phyloP scores from a whole-genome alignment of 1,139 yeast species.

The Waltiozyma sp. region DNA sequence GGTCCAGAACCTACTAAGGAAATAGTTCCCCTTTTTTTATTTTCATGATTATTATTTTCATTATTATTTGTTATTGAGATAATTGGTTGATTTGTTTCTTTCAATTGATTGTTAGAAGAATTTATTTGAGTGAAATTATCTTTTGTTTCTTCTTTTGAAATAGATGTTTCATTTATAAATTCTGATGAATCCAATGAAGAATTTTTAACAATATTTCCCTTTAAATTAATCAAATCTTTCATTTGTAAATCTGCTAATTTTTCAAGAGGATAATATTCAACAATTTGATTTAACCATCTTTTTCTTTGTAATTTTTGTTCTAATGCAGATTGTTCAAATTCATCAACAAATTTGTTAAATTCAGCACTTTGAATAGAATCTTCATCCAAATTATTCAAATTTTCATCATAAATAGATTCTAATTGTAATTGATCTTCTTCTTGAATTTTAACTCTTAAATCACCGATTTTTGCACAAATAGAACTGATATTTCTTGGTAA shows the following conservation, averaged over 20 bases:
- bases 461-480: constrained; percentile 61
- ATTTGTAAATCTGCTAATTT: constrained; percentile 48
- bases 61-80: too few relatives aligned
- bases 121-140: too few relatives aligned
- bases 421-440: constrained; percentile 30
- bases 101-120: neutral
- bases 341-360: constrained; percentile 53
- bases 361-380: constrained; percentile 52
- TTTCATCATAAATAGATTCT: constrained; percentile 6
- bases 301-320: constrained; percentile 51
- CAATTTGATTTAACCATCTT: constrained; percentile 82
- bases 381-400: constrained; percentile 30
- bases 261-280: constrained; percentile 78
- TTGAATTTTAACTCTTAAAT: constrained; percentile 45
- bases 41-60: too few relatives aligned
- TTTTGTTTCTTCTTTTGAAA: too few relatives aligned
- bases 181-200: constrained; percentile 7
- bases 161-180: too few relatives aligned
- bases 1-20: constrained; percentile 92
- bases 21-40: too few relatives aligned
- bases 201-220: too few relatives aligned
- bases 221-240: constrained; percentile 37
- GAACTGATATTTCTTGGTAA: constrained; percentile 64
- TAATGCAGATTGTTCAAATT: constrained; percentile 41
- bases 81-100: neutral